Evolutionary conservation across 495 filamentous ascomycete species (phyloP), one percentile per base, ranked within the genome.

Genomic region (Bacidia gigantensis): DNA sequence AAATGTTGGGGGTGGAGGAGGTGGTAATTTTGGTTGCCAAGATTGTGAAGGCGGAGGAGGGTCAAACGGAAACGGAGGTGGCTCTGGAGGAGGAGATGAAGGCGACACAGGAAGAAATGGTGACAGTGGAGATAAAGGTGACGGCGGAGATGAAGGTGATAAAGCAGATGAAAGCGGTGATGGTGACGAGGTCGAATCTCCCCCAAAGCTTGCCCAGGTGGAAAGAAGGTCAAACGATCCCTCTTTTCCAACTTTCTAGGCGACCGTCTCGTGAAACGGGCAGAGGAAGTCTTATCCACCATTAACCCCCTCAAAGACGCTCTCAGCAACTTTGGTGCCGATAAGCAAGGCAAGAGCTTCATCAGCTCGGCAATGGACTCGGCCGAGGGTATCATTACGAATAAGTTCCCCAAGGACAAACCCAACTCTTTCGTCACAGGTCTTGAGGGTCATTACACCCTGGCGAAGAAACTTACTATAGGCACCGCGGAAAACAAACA

Each of bases 231-330:
- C 12, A n/a, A 22, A n/a, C 42, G 42, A 46, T 46, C 42, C 12
- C 21, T 22, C 21, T 18, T 20, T 18, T 46, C 20, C 42, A n/a
- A 11, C 42, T 46, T 46, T 20, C 42, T 22, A 20, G 12, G 12
- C 42, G 21, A 46, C 42, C 42, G 42, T 22, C 42, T 46, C 12
- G 12, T n/a, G 10, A 46, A 46, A 20, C 42, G 42, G 10, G 42
- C 9, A n/a, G 42, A 46, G 42, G 42, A 46, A 22, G 11, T 18
- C 42, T n/a, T 22, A 11, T 46, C 21, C 21, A 10, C 12, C 21
- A 46, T 18, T 46, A 46, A 46, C 42, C 42, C 42, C 12, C 42
- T 46, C 21, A 46, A 46, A 46, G 42, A 46, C 12, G 42, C 42
- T 22, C 21, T 46, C 18, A 46, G 21, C 42, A 22, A n/a, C 21